Evolutionary conservation across 148 eudicot species (phyloP), one percentile per base, ranked within the genome.

Genomic region (Nepenthes gracilis): DNA sequence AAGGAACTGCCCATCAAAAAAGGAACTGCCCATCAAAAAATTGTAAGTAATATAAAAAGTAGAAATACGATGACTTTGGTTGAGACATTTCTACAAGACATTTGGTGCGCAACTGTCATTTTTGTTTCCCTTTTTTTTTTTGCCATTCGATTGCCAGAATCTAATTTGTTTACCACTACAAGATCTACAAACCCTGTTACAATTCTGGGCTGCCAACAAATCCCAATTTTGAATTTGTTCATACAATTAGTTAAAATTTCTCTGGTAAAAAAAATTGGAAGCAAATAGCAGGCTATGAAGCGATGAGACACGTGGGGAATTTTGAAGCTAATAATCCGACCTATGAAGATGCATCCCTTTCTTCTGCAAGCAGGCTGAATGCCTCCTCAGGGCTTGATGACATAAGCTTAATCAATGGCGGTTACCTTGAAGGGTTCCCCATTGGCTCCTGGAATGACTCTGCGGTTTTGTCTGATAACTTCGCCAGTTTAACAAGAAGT

Each of bases 401-500:
- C 43, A 32, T n/a, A 2, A 35, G 15, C 33, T 10, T 33, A 43
- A 63, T 45, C 56, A 54, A 40, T 40, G 72, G 64, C 53, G 63
- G 75, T 43, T 78, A 71, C 67, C 58, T 63, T 33, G 35, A 65
- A 35, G 73, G 74, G 43, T 76, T 75, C 68, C 80, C 77, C 9
- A 61, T 67, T 36, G 67, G 51, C 64, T 75, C 95, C 54, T 87
- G 95, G 97, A 93, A 85, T 54, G 96, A 87, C 69, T 78, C 87
- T 5, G 70, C 63, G 5, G 63, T 86, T 35, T 57, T 89, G 53
- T 67, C 97, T 1, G 87, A 82, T 15, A 67, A 66, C 33, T 82
- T 77, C 67, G 65, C 85, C 43, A 11, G 67, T 36, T 62, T 69
- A 62, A 73, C 72, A n/a, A 75, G 74, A 71, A 64, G 52, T 47